Base-by-base conservation (phyloP, 108 stramenopile species). In the Discostella stelligeroides region DNA sequence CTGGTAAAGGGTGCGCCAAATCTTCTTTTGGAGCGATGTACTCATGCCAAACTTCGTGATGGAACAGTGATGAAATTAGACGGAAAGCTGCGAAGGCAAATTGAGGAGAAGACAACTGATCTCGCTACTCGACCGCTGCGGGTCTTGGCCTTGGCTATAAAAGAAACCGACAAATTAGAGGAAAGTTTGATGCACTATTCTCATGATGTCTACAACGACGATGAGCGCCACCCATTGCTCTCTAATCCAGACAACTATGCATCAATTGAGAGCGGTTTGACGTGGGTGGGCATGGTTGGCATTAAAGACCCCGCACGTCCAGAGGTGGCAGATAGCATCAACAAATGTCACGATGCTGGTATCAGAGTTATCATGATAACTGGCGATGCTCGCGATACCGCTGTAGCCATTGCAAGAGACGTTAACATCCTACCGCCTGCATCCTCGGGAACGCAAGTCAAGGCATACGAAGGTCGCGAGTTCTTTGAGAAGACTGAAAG, bases 341-440 rank as follows among this genome's bases (percentile, higher is more conserved):
- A 58, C 17, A 51, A 81, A 70, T 99, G 99, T 69, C 75, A 84
- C 29, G 61, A 79, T 37, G 98, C 97, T 9, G 99, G 99, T 21
- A 92, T 99, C 27, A 92, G 99, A 21, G 96, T 99, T 15, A 94
- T 98, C 48, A 97, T 98, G 92, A 98, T 99, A 58, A 99, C 99
- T 7, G 99, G 99, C 7, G 98, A 99, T 85, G 90, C 95, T 45
- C 83, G 82, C 39, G 98, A 97, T 47, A 99, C 99, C 29, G 99
- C 99, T 7, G 75, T 96, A 24, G 97, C 95, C 49, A 96, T 97
- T 53, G 96, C 82, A 68, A 73, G 74, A 28, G 92, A 91, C 62
- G 88, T 91, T 13, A 87, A 88, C 63, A 90, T 91, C 46, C 81
- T 94, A 72, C 76, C 85, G 5, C 57, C 70, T 15, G 50, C 70